Base-by-base conservation (phyloP, 2,329 filamentous ascomycete genomes). In the Nigrospora sphaerica region DNA sequence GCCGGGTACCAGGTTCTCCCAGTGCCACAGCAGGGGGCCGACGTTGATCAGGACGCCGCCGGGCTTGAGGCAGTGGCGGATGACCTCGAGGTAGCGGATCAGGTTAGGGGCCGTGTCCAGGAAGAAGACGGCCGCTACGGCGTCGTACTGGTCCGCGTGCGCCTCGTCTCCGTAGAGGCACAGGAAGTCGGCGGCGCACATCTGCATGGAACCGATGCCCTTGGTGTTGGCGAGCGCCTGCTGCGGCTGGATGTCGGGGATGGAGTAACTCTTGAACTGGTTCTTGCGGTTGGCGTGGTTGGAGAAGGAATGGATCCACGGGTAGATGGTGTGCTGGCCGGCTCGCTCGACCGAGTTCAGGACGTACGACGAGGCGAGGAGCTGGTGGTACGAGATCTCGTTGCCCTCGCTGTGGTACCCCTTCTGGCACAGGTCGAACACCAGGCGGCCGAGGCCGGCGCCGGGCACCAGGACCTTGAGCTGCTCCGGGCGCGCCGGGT, bases 51-150 rank as follows among this genome's bases (percentile, higher is more conserved):
- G 87, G 4, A 95, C 58, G 0, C 93, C 93, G 23, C 86, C 86
- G 0, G 80, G 73, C 54, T 78, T 81, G 42, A 98, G 75, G 58
- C 91, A 95, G 60, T 86, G 79, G 37, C 70, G 72, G 46, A 97
- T 87, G 2, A 90, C 84, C 61, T 95, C 83, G 32, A 98, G 80
- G 61, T 98, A 98, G 2, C 86, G 80, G 45, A 97, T 85, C 32
- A 96, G 64, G 62, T 98, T 97, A 1, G 92, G 91, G 3, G 93
- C 93, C 1, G 93, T 98, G 63, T 98, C 95, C 48, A 98, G 85
- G 70, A 98, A 98, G 70, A 97, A 98, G 12, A 95, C 87, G 3
- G 86, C 88, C 0, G 88, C 83, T 2, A 97, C 88, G 1, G 85
- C 90, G 58, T 96, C 84, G 63, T 90, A 97, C 0, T 65, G 58